Evolutionary conservation across 768 basidiomycete genomes (phyloP).

Genomic region (Lenzites betulinus): DNA sequence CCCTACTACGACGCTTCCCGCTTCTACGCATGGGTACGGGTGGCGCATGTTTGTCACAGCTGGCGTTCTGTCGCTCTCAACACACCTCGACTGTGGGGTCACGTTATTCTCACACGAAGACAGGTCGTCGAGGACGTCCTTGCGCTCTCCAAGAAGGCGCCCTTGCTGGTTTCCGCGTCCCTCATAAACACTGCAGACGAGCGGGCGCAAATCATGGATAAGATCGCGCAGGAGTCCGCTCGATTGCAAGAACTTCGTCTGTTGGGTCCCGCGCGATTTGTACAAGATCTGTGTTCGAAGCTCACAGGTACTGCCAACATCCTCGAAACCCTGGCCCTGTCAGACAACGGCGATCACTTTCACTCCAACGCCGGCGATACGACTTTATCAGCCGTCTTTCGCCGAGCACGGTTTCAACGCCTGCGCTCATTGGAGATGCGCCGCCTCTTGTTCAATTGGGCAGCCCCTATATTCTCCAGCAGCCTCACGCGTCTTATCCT

Average conservation of each 20-base stretch:
- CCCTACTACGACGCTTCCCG: background rate
- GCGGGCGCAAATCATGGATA: background rate
- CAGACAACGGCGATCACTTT: background rate
- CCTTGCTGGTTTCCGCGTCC: conserved; percentile 8
- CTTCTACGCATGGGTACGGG: conserved; percentile 10
- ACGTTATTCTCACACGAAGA: conserved; percentile 2
- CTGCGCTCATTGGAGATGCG: conserved; percentile 5
- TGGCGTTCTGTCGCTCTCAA: conserved; percentile 13
- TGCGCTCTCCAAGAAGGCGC: conserved; percentile 9
- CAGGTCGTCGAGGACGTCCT: conserved; percentile 1
- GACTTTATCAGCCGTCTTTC: background rate
- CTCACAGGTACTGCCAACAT: background rate
- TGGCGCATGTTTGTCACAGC: conserved; percentile 10
- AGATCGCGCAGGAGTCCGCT: background rate
- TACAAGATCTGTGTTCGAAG: background rate
- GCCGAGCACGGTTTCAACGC: background rate
- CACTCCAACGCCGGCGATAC: background rate
- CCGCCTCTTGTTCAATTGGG: conserved; percentile 2
- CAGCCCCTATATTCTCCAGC: background rate
- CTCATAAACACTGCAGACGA: background rate
- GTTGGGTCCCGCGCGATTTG: background rate
- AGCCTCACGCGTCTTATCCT: conserved; percentile 4
- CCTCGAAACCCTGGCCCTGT: conserved; percentile 3
- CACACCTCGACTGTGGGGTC: conserved; percentile 12
- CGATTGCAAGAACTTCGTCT: conserved; percentile 6